phyloP scores from a whole-genome alignment of 257 asterid genomes.

The Ilex aquifolium region DNA sequence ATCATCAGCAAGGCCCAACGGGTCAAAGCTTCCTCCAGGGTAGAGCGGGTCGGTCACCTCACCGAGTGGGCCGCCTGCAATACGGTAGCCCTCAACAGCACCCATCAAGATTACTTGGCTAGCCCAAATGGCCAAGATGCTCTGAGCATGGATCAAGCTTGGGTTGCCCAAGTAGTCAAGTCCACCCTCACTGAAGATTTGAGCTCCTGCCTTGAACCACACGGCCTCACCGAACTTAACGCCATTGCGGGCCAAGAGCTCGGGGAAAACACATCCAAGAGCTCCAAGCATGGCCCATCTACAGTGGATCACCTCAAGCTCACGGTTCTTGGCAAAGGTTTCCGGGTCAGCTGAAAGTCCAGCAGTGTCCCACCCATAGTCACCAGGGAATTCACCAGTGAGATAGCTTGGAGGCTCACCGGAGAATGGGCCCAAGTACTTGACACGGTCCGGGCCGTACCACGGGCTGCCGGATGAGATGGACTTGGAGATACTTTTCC shows the following conservation, averaged over 20 bases:
- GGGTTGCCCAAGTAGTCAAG: conserved; percentile 53
- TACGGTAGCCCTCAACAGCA: conserved; percentile 51
- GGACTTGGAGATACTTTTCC: background rate
- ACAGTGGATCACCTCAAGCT: conserved; percentile 32
- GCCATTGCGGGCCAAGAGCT: conserved; percentile 2
- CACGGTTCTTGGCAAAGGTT: conserved; percentile 40
- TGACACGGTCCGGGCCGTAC: conserved; percentile 39
- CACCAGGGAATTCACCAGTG: conserved; percentile 43
- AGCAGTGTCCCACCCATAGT: conserved; percentile 48
- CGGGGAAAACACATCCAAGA: background rate
- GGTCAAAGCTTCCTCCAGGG: conserved; percentile 47
- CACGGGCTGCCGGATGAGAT: conserved; percentile 15
- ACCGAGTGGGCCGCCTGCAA: conserved; percentile 51
- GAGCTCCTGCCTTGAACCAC: conserved; percentile 1
- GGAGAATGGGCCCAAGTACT: conserved; percentile 39
- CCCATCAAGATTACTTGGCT: conserved; percentile 50
- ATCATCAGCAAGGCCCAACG: conserved; percentile 35
- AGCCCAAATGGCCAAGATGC: conserved; percentile 60
- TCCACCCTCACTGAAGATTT: conserved; percentile 3
- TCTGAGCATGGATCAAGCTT: conserved; percentile 50
- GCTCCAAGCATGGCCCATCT: conserved; percentile 5
- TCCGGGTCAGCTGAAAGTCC: conserved; percentile 46
- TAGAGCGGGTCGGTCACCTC: conserved; percentile 34
- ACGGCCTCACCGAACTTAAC: conserved; percentile 4
- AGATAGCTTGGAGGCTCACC: conserved; percentile 40